Evolutionary conservation across 2,329 filamentous ascomycete genomes (phyloP).

Genomic region (Aciculosporium take): DNA sequence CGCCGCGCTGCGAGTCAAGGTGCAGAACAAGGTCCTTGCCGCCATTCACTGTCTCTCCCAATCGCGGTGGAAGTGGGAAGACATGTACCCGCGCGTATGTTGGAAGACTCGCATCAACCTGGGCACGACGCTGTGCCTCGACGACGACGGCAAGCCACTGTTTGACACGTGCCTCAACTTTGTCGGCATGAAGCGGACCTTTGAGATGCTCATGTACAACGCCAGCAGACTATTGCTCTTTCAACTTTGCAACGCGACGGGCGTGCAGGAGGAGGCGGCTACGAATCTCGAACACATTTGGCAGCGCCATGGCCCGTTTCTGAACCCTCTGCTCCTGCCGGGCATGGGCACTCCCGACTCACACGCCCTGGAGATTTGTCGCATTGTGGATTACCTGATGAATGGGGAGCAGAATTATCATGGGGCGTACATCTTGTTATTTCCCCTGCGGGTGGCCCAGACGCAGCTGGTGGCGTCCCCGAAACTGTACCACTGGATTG

Average conservation of each 20-base stretch:
- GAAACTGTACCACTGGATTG: constrained; percentile 4
- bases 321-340: constrained; percentile 4
- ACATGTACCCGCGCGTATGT: constrained; percentile 4
- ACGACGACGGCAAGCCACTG: constrained; percentile 4
- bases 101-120: constrained; percentile 4
- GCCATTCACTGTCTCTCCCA: constrained; percentile 2
- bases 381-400: constrained; percentile 6
- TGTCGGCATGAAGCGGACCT: constrained; percentile 4
- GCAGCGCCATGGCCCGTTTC: constrained; percentile 4
- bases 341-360: constrained; percentile 1
- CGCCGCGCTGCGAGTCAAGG: neutral
- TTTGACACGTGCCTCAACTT: constrained; percentile 5
- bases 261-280: constrained; percentile 1
- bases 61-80: constrained; percentile 5
- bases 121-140: constrained; percentile 2
- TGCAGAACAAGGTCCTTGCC: constrained; percentile 2
- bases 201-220: constrained; percentile 5
- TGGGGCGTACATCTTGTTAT: constrained; percentile 5
- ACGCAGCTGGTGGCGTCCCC: constrained; percentile 1
- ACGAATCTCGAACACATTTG: constrained; percentile 1
- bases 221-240: constrained; percentile 3
- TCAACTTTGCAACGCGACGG: constrained; percentile 1
- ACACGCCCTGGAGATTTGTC: constrained; percentile 5
- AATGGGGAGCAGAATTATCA: constrained; percentile 5
- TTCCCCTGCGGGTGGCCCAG: constrained; percentile 4